Percentiles rank a stretch among this genome's conserved stretches.
phyloP scores from a whole-genome alignment of 306 rosid species.

The Quercus suber region DNA sequence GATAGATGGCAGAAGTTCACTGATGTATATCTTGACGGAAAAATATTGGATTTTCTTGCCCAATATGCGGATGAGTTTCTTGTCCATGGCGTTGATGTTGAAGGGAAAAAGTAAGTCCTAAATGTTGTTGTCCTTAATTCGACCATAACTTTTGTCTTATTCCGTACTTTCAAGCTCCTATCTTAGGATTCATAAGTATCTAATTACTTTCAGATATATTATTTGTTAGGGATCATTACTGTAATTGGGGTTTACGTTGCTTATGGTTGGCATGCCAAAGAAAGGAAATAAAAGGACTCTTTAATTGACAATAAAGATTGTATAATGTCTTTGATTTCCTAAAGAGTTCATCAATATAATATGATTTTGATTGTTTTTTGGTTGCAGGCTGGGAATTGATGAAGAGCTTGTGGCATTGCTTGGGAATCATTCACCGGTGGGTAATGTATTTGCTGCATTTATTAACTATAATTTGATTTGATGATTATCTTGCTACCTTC shows the following conservation, averaged over 20 bases:
- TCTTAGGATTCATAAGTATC: background rate
- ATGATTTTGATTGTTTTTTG: conserved; percentile 26
- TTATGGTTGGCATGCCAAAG: background rate
- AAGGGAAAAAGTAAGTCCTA: conserved; percentile 80
- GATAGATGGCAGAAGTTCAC: conserved; percentile 98
- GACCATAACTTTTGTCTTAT: background rate
- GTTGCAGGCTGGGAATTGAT: conserved; percentile 82
- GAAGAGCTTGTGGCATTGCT: conserved; percentile 93
- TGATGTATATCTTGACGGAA: conserved; percentile 59
- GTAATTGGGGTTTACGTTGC: background rate
- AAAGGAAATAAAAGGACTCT: background rate
- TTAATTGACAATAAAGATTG: too few relatives aligned
- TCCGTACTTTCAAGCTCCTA: background rate
- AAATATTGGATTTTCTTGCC: conserved; percentile 71
- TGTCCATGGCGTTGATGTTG: conserved; percentile 96
- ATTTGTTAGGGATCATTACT: background rate
- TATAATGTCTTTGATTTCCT: background rate
- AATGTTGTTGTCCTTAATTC: background rate
- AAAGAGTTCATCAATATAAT: background rate
- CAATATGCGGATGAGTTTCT: conserved; percentile 87
- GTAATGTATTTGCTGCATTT: conserved; percentile 18
- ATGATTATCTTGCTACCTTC: background rate
- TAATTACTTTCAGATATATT: background rate
- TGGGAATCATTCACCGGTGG: conserved; percentile 81
- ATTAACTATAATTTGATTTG: background rate